These are phyloP conservation scores for Phytopythium boreale DNA, from an alignment of 352 stramenopile genomes.

Conservation along the genomic window DNA sequence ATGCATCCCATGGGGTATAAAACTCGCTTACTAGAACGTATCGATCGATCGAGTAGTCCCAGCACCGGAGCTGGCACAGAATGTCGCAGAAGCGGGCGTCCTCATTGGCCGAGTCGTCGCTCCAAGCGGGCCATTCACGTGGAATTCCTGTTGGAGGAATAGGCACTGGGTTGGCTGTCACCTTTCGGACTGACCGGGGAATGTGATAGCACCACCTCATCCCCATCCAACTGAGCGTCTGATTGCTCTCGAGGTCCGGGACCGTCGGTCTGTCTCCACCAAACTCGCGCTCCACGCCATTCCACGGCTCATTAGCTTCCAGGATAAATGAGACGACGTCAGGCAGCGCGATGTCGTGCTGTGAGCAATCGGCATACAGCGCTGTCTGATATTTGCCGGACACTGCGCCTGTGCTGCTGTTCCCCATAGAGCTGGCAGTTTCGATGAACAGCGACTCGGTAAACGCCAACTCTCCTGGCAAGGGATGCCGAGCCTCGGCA, in stretches of 20 bases:
- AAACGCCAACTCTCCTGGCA: conserved; percentile 63
- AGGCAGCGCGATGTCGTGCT: conserved; percentile 21
- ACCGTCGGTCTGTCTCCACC: conserved; percentile 16
- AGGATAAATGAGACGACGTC: conserved; percentile 45
- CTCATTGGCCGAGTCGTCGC: conserved; percentile 29
- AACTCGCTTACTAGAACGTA: conserved; percentile 66
- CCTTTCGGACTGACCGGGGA: conserved; percentile 46
- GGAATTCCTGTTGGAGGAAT: conserved; percentile 56
- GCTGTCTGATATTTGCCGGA: conserved; percentile 1
- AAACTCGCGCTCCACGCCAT: conserved; percentile 14
- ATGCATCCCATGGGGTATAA: conserved; percentile 66
- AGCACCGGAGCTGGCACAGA: conserved; percentile 68
- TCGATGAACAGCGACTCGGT: conserved; percentile 65
- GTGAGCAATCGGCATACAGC: conserved; percentile 15
- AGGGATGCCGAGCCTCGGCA: conserved; percentile 41
- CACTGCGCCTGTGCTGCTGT: not conserved
- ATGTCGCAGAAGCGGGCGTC: conserved; percentile 58
- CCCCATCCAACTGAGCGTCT: conserved; percentile 68
- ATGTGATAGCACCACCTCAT: conserved; percentile 83
- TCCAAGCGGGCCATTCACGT: conserved; percentile 61
- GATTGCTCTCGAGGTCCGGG: conserved; percentile 31
- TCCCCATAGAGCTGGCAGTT: conserved; percentile 27
- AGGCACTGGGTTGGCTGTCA: conserved; percentile 55
- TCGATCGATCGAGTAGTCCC: conserved; percentile 44
- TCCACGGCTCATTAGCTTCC: conserved; percentile 61